Percentiles rank a stretch among this genome's conserved stretches.
Evolutionary conservation across 2,329 filamentous ascomycete species (phyloP).

Genomic region (Alternaria sp.): DNA sequence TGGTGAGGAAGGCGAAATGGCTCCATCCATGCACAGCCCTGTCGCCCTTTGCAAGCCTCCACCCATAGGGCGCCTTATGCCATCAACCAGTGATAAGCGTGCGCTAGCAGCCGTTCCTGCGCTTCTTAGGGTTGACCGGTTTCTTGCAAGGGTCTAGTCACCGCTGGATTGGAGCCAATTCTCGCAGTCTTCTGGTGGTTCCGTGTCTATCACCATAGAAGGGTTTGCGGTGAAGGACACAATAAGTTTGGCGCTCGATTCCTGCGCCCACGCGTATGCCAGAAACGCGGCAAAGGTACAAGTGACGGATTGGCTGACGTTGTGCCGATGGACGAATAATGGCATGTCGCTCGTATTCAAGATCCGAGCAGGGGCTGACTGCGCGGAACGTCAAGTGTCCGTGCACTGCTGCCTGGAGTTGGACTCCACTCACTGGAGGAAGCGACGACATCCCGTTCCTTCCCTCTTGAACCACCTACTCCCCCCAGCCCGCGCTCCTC

Average conservation of each 20-base stretch:
- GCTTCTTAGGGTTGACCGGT: conserved; percentile 34
- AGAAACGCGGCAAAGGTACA: not conserved
- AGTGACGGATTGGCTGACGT: not conserved
- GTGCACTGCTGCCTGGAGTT: conserved; percentile 7
- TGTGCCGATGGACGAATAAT: conserved; percentile 29
- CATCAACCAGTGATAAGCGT: conserved; percentile 21
- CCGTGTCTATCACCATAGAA: conserved; percentile 2
- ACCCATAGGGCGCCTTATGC: conserved; percentile 13
- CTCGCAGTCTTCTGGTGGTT: not conserved
- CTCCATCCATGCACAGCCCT: conserved; percentile 28
- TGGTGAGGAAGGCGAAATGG: conserved; percentile 16
- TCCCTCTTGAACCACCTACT: conserved; percentile 30
- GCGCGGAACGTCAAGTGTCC: conserved; percentile 3
- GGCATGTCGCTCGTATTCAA: conserved; percentile 22
- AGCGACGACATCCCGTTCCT: conserved; percentile 26
- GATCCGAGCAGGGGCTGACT: conserved; percentile 19
- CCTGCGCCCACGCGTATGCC: not conserved
- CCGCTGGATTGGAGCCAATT: not conserved
- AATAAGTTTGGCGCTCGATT: not conserved
- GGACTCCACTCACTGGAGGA: conserved; percentile 9
- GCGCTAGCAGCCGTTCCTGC: conserved; percentile 31
- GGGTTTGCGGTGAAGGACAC: conserved; percentile 6
- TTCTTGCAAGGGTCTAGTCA: conserved; percentile 13
- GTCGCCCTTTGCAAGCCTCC: conserved; percentile 21
- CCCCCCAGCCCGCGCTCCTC: conserved; percentile 29